Conservation (phyloP, 106 monocot species). For the Phalaenopsis equestris region DNA sequence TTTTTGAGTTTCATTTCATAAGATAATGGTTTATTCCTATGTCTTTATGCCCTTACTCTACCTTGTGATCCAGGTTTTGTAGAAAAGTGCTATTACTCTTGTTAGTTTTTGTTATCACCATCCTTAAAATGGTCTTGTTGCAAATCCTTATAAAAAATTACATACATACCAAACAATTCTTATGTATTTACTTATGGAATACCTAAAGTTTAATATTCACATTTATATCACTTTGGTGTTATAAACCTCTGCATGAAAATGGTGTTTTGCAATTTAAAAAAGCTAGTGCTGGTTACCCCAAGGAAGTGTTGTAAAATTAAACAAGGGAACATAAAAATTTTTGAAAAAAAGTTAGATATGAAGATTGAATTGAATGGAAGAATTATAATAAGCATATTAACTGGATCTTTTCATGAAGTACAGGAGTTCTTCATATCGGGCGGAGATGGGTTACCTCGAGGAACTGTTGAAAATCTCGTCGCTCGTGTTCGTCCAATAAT, state of each 20-base stretch:
- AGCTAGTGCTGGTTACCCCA: too few species aligned
- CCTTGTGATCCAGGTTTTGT: neutral
- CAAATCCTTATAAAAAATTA: too few species aligned
- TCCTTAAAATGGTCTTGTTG: neutral
- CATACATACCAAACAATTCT: too few species aligned
- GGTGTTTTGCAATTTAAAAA: too few species aligned
- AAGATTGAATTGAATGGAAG: neutral
- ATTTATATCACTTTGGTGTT: too few species aligned
- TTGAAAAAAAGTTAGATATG: neutral
- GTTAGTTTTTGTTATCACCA: neutral
- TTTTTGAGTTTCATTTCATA: neutral
- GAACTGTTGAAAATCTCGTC: conserved; percentile 87
- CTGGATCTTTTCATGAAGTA: conserved; percentile 2
- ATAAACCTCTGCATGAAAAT: too few species aligned
- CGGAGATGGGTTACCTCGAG: conserved; percentile 95
- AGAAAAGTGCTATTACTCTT: neutral
- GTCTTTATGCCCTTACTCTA: neutral
- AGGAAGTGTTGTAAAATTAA: neutral
- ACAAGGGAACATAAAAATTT: neutral
- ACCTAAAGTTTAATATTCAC: too few species aligned
- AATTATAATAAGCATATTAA: neutral
- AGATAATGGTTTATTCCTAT: neutral
- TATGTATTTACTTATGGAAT: too few species aligned
- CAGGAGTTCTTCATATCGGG: conserved; percentile 98
- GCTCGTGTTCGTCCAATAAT: conserved; percentile 79